A percentile compares a stretch with the other conserved stretches of the same genome.
Conservation (phyloP, 257 asterid species). For the Marsdenia floribunda region DNA sequence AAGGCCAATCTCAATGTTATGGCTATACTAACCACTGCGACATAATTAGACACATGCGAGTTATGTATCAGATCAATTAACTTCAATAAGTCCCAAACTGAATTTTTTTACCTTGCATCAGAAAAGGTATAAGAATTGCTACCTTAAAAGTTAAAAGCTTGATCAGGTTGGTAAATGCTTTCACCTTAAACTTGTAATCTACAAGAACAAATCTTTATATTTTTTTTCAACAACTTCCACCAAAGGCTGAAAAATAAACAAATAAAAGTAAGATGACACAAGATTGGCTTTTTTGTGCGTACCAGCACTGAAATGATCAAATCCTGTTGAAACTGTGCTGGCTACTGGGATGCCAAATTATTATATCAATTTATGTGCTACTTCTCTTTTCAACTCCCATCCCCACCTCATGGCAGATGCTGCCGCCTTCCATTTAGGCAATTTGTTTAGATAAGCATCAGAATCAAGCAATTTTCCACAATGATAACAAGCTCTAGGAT, state of each 20-base stretch:
- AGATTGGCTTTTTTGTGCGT: not conserved
- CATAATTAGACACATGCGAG: not conserved
- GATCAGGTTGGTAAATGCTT: not conserved
- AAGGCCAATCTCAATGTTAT: not conserved
- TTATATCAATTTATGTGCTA: not conserved
- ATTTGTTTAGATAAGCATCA: not conserved
- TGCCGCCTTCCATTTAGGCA: not conserved
- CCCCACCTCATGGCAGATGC: not conserved
- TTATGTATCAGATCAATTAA: not conserved
- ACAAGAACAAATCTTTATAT: not conserved
- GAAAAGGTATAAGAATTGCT: not conserved
- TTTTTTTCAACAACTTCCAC: not conserved
- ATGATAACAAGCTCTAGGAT: not conserved
- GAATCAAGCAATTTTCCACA: not conserved
- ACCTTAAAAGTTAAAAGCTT: not conserved
- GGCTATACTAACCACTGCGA: not conserved
- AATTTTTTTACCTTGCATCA: not conserved
- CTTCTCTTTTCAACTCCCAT: not conserved
- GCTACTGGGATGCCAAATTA: not conserved
- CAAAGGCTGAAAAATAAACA: not conserved
- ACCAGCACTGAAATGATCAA: not conserved
- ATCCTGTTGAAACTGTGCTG: not conserved
- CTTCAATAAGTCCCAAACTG: not conserved
- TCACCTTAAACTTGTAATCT: not conserved
- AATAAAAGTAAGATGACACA: not conserved